Base-by-base conservation (phyloP, 495 filamentous ascomycete genomes). In the Amphirosellinia nigrospora region DNA sequence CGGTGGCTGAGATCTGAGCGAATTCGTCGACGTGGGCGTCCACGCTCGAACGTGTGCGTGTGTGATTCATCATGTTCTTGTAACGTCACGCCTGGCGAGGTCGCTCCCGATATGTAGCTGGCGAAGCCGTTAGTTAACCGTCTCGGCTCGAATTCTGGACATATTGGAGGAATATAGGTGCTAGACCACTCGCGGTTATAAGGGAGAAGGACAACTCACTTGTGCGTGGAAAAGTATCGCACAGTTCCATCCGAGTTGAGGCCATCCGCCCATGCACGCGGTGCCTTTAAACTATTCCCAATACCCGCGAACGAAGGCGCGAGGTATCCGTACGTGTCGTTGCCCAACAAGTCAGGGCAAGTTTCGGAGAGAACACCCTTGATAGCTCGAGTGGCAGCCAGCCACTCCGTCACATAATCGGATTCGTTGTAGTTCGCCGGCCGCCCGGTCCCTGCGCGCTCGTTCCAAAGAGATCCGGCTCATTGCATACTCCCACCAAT, bases 11-110 rank as follows among this genome's bases (percentile, higher is more conserved):
- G 39, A 86, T 80, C 15, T 76, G 52, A 30, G 80, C 75, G 58
- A 84, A 84, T 26, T 88, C 82, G 21, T 80, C 73, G 10, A 82
- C 68, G 71, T 89, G 87, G 16, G 79, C 76, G 66, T 74, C 72
- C 34, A 90, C 81, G 52, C 82, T 86, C 11, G 79, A 70, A 1
- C 84, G 80, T 15, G 86, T 90, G 46, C 78, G 78, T 34, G 85
- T 85, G 76, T 92, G 90, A 81, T 91, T 92, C 85, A 92, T 86
- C 3, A 91, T 0, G 89, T 91, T 28, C 81, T 70, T 87, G 85
- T 1, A 92, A 85, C 0, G 89, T 91, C 13, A 92, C 88, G 21
- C 90, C 89, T 0, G 86, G 88, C 28, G 84, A 80, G 0, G 83
- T 84, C 38, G 89, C 88, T 43, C 88, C 89, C 21, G 83, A 86